phyloP scores from a whole-genome alignment of 306 rosid genomes.

The Rosa multiflora region DNA sequence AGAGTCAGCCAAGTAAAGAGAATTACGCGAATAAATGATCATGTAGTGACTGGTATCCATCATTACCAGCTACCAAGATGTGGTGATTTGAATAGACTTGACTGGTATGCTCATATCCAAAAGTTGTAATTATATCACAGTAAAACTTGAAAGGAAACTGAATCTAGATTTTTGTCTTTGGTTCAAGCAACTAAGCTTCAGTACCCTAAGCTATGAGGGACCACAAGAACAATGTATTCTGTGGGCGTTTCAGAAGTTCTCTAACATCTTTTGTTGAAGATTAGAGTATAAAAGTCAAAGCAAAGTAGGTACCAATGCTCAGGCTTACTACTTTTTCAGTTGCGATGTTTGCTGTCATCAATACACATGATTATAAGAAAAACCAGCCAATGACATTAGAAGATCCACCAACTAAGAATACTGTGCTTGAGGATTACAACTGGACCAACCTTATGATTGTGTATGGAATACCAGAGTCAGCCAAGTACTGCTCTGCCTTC shows the following conservation, averaged over 20 bases:
- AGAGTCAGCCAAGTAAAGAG: conserved; percentile 75
- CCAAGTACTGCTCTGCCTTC: conserved; percentile 92
- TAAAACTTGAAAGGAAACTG: not conserved
- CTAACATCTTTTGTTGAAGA: not conserved
- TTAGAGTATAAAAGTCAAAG: not conserved
- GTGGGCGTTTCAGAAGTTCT: not conserved
- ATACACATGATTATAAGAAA: not conserved
- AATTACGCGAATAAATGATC: not conserved
- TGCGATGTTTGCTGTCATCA: not conserved
- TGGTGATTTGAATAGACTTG: not conserved
- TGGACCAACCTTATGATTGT: conserved; percentile 79
- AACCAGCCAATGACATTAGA: not conserved
- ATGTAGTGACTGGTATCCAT: not conserved
- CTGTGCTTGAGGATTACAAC: conserved; percentile 3
- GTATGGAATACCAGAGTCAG: conserved; percentile 87
- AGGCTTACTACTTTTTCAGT: not conserved
- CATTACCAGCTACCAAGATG: not conserved
- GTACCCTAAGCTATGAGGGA: not conserved
- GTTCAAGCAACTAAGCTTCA: not conserved
- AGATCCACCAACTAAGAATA: not conserved
- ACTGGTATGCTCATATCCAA: not conserved
- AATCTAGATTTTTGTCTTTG: not conserved
- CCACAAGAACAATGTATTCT: not conserved
- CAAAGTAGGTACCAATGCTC: not conserved
- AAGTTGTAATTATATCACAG: not conserved